phyloP scores from a whole-genome alignment of 2,329 filamentous ascomycete species.

The Cadophora sp. region DNA sequence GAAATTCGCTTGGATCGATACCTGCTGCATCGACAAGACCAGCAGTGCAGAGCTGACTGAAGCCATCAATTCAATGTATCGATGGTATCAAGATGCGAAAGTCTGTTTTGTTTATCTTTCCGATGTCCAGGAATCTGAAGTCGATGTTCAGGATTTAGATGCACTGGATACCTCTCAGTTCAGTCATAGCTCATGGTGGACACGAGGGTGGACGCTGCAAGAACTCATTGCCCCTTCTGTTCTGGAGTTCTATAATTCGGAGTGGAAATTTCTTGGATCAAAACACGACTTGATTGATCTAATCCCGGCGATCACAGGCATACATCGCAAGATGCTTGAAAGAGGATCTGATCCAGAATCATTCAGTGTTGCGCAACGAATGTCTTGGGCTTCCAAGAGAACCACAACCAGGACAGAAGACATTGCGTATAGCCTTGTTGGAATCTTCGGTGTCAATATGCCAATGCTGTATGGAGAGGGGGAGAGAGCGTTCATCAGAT shows the following conservation, averaged over 20 bases:
- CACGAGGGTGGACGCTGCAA: slow-evolving; percentile 25
- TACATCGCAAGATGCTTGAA: slow-evolving; percentile 35
- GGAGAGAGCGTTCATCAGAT: slow-evolving; percentile 28
- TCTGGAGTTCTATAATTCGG: slow-evolving; percentile 27
- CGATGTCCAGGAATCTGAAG: slow-evolving; percentile 21
- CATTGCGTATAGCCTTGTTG: slow-evolving; percentile 43
- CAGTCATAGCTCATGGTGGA: slow-evolving; percentile 9
- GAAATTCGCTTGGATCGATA: slow-evolving; percentile 27
- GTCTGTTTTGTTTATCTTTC: slow-evolving; percentile 33
- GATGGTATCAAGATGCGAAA: slow-evolving; percentile 32
- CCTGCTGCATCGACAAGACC: slow-evolving; percentile 39
- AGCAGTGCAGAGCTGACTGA: slow-evolving; percentile 37
- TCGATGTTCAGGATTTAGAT: neutral
- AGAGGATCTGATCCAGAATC: neutral
- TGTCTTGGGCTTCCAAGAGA: slow-evolving; percentile 48
- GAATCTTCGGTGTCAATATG: slow-evolving; percentile 47
- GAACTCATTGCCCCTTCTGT: slow-evolving; percentile 21
- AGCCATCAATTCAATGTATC: slow-evolving; percentile 36
- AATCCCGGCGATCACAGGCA: slow-evolving; percentile 27
- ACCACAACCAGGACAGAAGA: slow-evolving; percentile 32
- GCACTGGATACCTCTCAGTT: neutral
- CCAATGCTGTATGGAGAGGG: slow-evolving; percentile 46
- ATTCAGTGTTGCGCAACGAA: slow-evolving; percentile 44
- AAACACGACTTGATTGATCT: slow-evolving; percentile 17
- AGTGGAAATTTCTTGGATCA: slow-evolving; percentile 29